Conservation (phyloP, 768 basidiomycete genomes). For the Leucosporidium creatinivorum region DNA sequence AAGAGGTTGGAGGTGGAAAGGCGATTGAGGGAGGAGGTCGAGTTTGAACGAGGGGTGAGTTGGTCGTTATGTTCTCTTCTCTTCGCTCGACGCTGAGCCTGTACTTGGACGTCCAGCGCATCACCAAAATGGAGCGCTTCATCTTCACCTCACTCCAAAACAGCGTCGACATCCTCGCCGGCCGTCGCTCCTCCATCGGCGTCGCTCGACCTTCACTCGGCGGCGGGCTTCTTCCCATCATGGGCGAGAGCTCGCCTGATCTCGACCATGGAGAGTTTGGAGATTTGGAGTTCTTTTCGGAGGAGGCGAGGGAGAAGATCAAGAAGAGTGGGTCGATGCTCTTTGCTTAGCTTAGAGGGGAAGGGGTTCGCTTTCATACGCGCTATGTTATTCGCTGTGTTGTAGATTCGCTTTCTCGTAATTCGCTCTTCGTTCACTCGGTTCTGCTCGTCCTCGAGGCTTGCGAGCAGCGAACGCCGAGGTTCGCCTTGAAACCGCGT, state of each 20-base stretch:
- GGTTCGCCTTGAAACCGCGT: no score
- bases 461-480: no score
- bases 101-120: no score
- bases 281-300: neutral
- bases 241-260: constrained; percentile 19
- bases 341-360: no score
- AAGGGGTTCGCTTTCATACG: neutral
- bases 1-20: constrained; percentile 15
- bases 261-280: neutral
- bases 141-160: constrained; percentile 27
- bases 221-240: constrained; percentile 13
- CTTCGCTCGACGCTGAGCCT: neutral
- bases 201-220: neutral
- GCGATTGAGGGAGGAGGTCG: constrained; percentile 20
- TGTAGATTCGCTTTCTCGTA: no score
- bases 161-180: constrained; percentile 8
- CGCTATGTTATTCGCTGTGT: neutral
- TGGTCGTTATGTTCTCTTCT: neutral
- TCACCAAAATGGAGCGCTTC: constrained; percentile 33
- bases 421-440: no score
- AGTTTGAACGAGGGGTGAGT: constrained; percentile 31
- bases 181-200: constrained; percentile 12
- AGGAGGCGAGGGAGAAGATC: constrained; percentile 2
- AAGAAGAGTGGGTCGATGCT: neutral
- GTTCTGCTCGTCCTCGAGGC: no score